Evolutionary conservation across 2,329 filamentous ascomycete species (phyloP), one percentile per base, ranked within the genome.

Genomic region (Botryosphaeria agaves): DNA sequence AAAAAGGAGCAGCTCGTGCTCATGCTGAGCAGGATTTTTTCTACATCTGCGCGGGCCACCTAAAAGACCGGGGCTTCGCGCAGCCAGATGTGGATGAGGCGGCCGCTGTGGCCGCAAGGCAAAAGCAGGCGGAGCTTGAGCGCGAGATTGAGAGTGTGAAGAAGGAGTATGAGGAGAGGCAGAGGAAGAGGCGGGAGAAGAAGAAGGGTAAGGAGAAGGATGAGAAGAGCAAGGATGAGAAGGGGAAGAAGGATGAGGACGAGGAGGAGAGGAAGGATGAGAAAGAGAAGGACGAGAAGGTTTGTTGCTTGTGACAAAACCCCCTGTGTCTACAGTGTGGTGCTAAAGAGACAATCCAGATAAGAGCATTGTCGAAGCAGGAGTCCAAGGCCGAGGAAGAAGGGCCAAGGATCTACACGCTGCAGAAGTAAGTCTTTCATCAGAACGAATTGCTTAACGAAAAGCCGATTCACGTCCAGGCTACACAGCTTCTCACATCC

Each of bases 21-120:
- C 8, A 18, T 14, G 26, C 26, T 12, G 12, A 24, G 12, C 38
- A 76, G 72, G 84, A 93, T 49, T 91, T 84, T 56, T 95, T 98
- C 59, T 94, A 91, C 49, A 70, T 91, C 26, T 98, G 89, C 44
- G 65, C 74, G 5, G 62, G 67, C 18, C 89, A 98, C 53, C 60
- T 95, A 6, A 81, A 78, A 45, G 89, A 95, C 46, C 64, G 62
- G 18, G 72, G 77, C 24, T 95, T 94, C 51, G 87, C 80, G 46
- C 64, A 64, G 15, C 62, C 72, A 3, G 76, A 81, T 36, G 75
- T 78, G 36, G 64, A 80, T 35, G 78, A 85, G 44, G 68, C 73
- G 31, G 75, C 68, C 6, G 56, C 56, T 14, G 35, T 55, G 4
- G 57, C 38, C 61, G 76, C 36, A 45, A 69, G 45, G 66, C 75